Percentiles rank a stretch among this genome's conserved stretches.
phyloP scores from a whole-genome alignment of 2,329 filamentous ascomycete species.

The Magnaporthales sp. region DNA sequence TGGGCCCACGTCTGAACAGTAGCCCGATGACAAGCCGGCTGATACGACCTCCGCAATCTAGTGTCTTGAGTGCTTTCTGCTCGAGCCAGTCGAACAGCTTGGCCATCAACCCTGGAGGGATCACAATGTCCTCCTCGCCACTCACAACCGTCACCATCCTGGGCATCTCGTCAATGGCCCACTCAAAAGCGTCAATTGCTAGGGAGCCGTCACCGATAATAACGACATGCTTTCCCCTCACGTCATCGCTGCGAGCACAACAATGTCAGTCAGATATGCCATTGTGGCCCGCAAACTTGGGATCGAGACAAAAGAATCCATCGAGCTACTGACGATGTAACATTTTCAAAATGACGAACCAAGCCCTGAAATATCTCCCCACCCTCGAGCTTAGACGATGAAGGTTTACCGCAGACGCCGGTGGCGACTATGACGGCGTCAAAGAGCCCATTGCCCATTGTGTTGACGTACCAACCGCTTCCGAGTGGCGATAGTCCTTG shows the following conservation, averaged over 20 bases:
- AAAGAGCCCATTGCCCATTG: constrained; percentile 59
- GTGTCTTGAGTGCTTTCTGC: background rate
- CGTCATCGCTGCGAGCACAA: background rate
- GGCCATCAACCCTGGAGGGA: background rate
- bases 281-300: background rate
- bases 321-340: background rate
- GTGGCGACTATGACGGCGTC: constrained; percentile 71
- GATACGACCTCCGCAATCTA: background rate
- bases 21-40: no score
- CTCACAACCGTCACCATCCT: background rate
- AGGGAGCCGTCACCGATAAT: background rate
- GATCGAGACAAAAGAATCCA: background rate
- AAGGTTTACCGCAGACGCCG: constrained; percentile 66
- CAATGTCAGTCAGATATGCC: background rate
- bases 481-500: background rate
- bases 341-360: background rate
- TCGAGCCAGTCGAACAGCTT: background rate
- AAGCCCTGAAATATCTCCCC: background rate
- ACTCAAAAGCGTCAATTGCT: background rate
- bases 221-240: background rate
- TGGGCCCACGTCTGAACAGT: background rate
- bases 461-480: constrained; percentile 65
- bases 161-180: background rate
- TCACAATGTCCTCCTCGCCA: background rate
- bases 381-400: background rate